Conservation (phyloP, 192 early-diverging fungal species). For the Umbelopsis sp. region DNA sequence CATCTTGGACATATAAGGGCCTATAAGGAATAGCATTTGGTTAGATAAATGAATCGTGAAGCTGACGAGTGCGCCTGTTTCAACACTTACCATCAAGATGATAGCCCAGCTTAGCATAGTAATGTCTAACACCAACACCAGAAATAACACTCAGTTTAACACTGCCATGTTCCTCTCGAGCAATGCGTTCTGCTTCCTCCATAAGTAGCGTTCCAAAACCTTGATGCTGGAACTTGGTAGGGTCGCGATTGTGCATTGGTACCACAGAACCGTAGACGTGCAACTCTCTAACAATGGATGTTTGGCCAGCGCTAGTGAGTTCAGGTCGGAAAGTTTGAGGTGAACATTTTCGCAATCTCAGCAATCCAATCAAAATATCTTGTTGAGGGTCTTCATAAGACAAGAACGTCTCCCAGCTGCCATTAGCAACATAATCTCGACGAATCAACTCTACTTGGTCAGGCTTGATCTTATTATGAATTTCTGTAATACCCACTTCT, state of each 20-base stretch:
- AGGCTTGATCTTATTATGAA: constrained; percentile 93
- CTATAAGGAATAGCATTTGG: constrained; percentile 30
- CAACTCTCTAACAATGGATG: constrained; percentile 94
- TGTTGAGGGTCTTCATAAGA: constrained; percentile 97
- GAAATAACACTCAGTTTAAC: constrained; percentile 95
- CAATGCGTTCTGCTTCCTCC: constrained; percentile 99
- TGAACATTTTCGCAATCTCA: constrained; percentile 94
- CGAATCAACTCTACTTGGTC: constrained; percentile 96
- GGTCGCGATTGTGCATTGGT: constrained; percentile 94
- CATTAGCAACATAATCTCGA: constrained; percentile 97
- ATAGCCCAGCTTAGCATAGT: constrained; percentile 97
- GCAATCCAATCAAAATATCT: constrained; percentile 94
- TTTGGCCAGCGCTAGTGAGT: constrained; percentile 73
- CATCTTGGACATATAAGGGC: constrained; percentile 96
- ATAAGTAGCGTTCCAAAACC: constrained; percentile 98
- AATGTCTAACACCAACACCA: constrained; percentile 96
- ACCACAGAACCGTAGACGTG: constrained; percentile 98
- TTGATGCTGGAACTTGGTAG: constrained; percentile 99
- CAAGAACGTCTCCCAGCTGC: constrained; percentile 99
- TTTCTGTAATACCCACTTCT: constrained; percentile 98
- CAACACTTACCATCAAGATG: constrained; percentile 76
- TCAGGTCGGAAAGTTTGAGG: constrained; percentile 88
- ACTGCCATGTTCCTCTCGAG: constrained; percentile 94
- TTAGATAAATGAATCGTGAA: neutral
- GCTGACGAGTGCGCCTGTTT: neutral